These are phyloP conservation scores for Metschnikowia dekortorum DNA, from an alignment of 805 yeast genomes.

Conservation along the genomic window DNA sequence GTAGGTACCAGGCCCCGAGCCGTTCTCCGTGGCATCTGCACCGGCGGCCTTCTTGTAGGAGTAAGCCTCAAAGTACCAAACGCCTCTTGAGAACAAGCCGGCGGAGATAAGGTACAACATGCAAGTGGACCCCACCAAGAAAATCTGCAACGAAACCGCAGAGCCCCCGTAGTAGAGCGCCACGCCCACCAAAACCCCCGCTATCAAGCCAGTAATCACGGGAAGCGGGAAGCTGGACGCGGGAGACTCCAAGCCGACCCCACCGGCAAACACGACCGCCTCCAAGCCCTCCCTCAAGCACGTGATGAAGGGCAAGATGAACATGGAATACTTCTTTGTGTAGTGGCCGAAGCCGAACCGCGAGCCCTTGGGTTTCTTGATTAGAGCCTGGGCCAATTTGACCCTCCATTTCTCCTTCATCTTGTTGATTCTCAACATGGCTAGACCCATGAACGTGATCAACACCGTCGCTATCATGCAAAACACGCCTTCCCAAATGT, in stretches of 20 bases:
- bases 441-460: constrained; percentile 91
- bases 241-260: constrained; percentile 33
- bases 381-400: constrained; percentile 81
- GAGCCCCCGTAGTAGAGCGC: constrained; percentile 79
- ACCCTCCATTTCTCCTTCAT: constrained; percentile 97
- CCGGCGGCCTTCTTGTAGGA: constrained; percentile 64
- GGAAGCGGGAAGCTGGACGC: constrained; percentile 11
- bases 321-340: constrained; percentile 61
- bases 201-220: constrained; percentile 27
- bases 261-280: constrained; percentile 7
- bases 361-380: constrained; percentile 32
- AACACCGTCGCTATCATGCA: constrained; percentile 84
- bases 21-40: constrained; percentile 91
- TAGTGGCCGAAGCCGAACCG: constrained; percentile 52
- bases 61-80: constrained; percentile 82
- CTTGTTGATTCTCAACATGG: constrained; percentile 91
- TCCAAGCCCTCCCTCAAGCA: background rate
- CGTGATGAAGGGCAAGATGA: background rate
- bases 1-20: constrained; percentile 93
- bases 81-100: constrained; percentile 88
- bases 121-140: constrained; percentile 81
- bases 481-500: constrained; percentile 95
- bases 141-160: constrained; percentile 75
- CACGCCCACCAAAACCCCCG: constrained; percentile 70
- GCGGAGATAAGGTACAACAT: constrained; percentile 86